These are phyloP conservation scores for Thymus mandschuricus DNA, from an alignment of 257 asterid genomes.

Conservation along the genomic window DNA sequence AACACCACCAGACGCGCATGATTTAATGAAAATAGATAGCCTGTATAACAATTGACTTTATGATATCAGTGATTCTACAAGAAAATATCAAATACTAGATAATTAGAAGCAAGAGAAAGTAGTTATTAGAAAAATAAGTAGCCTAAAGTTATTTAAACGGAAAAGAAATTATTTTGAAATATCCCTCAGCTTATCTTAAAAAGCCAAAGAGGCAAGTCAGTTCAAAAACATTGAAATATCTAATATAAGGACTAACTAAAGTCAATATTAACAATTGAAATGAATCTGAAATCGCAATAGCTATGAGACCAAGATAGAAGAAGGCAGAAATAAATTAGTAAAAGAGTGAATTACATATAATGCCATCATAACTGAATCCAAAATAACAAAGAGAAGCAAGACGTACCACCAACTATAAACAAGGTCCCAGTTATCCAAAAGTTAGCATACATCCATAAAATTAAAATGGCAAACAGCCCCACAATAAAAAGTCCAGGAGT, in stretches of 20 bases:
- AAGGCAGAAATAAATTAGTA: slow-evolving; percentile 6
- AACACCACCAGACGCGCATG: slow-evolving; percentile 93
- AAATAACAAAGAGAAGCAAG: slow-evolving; percentile 30
- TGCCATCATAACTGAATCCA: slow-evolving; percentile 16
- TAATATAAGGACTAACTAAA: slow-evolving; percentile 8
- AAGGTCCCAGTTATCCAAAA: slow-evolving; percentile 95
- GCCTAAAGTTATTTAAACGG: slow-evolving; percentile 2
- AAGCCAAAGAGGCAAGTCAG: slow-evolving; percentile 17
- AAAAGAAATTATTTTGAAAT: slow-evolving; percentile 10
- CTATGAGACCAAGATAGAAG: background rate
- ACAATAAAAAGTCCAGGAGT: slow-evolving; percentile 97
- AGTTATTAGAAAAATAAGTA: background rate
- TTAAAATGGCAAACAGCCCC: slow-evolving; percentile 84
- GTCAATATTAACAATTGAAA: slow-evolving; percentile 10
- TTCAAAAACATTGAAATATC: slow-evolving; percentile 5
- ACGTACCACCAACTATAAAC: slow-evolving; percentile 96
- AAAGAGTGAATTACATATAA: slow-evolving; percentile 18
- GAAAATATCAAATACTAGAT: slow-evolving; percentile 21
- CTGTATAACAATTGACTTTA: slow-evolving; percentile 49
- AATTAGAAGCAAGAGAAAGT: slow-evolving; percentile 7
- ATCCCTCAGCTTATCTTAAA: slow-evolving; percentile 3
- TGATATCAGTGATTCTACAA: slow-evolving; percentile 37
- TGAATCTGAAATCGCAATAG: slow-evolving; percentile 10
- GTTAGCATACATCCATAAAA: slow-evolving; percentile 99
- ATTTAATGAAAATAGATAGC: slow-evolving; percentile 87